Evolutionary conservation across 441 rosid genomes (phyloP).

Genomic region (Omphalea diandra): DNA sequence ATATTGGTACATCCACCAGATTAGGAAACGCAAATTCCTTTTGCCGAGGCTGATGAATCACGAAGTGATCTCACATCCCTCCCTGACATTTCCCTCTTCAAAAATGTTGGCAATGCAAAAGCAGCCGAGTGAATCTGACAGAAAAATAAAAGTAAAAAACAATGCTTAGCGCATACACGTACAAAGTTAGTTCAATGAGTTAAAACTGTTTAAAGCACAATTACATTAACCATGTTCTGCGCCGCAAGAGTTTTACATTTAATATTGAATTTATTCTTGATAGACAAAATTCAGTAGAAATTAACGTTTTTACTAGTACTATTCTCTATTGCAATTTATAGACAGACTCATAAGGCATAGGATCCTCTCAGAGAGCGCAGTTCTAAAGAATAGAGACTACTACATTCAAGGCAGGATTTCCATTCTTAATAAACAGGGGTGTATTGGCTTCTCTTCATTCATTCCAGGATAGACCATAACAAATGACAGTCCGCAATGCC

Average conservation of each 20-base stretch:
- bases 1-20: background rate
- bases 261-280: background rate
- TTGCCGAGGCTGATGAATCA: constrained; percentile 13
- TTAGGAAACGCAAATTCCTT: background rate
- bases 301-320: background rate
- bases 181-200: too few relatives aligned
- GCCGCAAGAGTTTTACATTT: background rate
- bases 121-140: constrained; percentile 89
- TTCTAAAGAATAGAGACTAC: too few relatives aligned
- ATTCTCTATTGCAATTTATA: too few relatives aligned
- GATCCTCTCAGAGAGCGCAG: too few relatives aligned
- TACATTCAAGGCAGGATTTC: background rate
- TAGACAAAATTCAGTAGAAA: too few relatives aligned
- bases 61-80: constrained; percentile 64
- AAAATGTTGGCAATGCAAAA: constrained; percentile 77
- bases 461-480: too few relatives aligned
- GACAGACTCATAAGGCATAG: too few relatives aligned
- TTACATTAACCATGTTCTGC: background rate
- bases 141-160: constrained; percentile 2
- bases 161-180: background rate
- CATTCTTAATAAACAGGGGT: too few relatives aligned
- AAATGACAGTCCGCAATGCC: too few relatives aligned
- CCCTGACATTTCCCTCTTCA: too few relatives aligned
- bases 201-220: background rate
- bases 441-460: too few relatives aligned